Percentiles rank a stretch among this genome's conserved stretches.
These are phyloP conservation scores for Athelia psychrophila DNA, from an alignment of 1,284 basidiomycete genomes.

Conservation along the genomic window DNA sequence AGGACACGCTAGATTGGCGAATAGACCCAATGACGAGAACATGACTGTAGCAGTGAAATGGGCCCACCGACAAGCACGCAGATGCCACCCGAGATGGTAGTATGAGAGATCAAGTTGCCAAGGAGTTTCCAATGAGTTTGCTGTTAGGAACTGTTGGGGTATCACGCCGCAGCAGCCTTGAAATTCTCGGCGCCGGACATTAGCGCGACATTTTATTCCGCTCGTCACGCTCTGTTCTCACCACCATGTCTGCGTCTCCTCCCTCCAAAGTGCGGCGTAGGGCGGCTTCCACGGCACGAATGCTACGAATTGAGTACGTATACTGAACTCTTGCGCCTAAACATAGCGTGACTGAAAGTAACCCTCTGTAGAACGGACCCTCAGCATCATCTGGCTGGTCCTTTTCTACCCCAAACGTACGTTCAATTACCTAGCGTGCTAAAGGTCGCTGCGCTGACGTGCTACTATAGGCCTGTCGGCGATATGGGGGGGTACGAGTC, in stretches of 20 bases:
- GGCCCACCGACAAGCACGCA: too few species aligned
- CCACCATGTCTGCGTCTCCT: too few species aligned
- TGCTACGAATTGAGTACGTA: slow-evolving; percentile 33
- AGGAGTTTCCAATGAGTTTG: too few species aligned
- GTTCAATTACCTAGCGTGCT: slow-evolving; percentile 11
- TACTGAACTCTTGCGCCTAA: background rate
- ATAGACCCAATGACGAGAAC: slow-evolving; percentile 65
- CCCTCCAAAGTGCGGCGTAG: slow-evolving; percentile 10
- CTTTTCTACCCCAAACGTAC: slow-evolving; percentile 63
- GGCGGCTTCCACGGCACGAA: slow-evolving; percentile 5
- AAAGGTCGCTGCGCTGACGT: background rate
- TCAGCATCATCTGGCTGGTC: slow-evolving; percentile 55
- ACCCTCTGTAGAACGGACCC: slow-evolving; percentile 41
- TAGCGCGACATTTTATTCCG: too few species aligned
- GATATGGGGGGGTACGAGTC: background rate
- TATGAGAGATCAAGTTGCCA: too few species aligned
- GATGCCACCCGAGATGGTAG: too few species aligned
- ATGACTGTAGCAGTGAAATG: slow-evolving; percentile 31
- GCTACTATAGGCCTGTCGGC: background rate
- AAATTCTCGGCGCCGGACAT: too few species aligned
- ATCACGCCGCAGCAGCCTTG: too few species aligned
- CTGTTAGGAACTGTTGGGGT: too few species aligned
- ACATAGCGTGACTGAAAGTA: background rate
- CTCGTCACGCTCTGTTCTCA: too few species aligned
- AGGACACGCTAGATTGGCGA: slow-evolving; percentile 64